phyloP scores from a whole-genome alignment of 352 stramenopile species.

The Elongisporangium anandrum region DNA sequence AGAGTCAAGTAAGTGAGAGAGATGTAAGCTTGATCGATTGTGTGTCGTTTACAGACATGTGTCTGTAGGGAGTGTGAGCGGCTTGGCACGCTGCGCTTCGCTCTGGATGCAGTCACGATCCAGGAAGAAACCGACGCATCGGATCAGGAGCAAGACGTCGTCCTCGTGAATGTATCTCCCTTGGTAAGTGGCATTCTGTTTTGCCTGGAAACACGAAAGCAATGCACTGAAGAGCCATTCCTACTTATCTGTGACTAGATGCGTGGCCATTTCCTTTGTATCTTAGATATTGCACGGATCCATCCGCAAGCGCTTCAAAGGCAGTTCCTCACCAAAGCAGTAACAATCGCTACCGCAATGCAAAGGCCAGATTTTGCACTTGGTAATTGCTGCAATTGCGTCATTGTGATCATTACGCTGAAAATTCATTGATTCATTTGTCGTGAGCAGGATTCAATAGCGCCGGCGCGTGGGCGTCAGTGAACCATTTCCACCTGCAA shows the following conservation, averaged over 20 bases:
- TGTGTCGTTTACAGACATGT: background rate
- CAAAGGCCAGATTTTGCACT: slow-evolving; percentile 35
- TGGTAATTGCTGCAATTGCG: slow-evolving; percentile 18
- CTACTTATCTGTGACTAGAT: slow-evolving; percentile 24
- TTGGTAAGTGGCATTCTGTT: slow-evolving; percentile 25
- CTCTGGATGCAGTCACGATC: slow-evolving; percentile 3
- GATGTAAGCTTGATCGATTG: too few species aligned
- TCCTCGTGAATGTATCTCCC: slow-evolving; percentile 66
- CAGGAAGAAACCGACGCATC: slow-evolving; percentile 3
- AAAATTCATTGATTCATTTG: background rate
- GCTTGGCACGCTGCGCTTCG: slow-evolving; percentile 30
- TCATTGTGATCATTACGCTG: background rate
- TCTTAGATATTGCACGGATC: slow-evolving; percentile 35
- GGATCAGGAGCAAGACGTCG: slow-evolving; percentile 8
- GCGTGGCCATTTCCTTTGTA: slow-evolving; percentile 49
- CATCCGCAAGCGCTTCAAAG: slow-evolving; percentile 34
- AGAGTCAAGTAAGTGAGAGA: slow-evolving; percentile 34
- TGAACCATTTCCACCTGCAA: slow-evolving; percentile 77
- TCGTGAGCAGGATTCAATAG: slow-evolving; percentile 57
- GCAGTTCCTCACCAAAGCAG: slow-evolving; percentile 17
- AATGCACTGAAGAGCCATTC: background rate
- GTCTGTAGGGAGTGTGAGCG: slow-evolving; percentile 36
- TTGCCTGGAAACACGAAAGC: too few species aligned
- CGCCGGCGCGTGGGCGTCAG: slow-evolving; percentile 66
- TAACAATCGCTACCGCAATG: slow-evolving; percentile 19